Evolutionary conservation across 2,329 filamentous ascomycete genomes (phyloP).

Genomic region (Fusarium lateritium): DNA sequence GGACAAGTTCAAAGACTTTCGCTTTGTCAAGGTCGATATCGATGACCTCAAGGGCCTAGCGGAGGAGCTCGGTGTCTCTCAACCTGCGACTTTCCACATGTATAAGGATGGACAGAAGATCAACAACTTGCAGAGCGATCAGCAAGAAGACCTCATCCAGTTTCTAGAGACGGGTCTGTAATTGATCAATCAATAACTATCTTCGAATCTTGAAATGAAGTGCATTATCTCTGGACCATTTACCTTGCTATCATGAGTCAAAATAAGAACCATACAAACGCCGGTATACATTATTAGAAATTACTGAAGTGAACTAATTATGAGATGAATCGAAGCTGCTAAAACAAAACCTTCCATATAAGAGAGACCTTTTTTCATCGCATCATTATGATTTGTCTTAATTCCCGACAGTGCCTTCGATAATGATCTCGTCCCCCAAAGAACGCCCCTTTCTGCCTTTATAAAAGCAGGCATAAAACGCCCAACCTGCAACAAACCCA

Average conservation of each 20-base stretch:
- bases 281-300: too few relatives aligned
- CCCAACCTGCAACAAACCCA: conserved; percentile 3
- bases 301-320: too few relatives aligned
- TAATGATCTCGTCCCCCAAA: neutral
- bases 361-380: too few relatives aligned
- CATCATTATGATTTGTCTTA: neutral
- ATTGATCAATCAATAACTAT: neutral
- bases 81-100: conserved; percentile 28
- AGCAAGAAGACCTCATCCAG: conserved; percentile 23
- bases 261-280: too few relatives aligned
- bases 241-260: too few relatives aligned
- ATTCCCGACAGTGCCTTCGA: neutral
- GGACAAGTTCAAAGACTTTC: conserved; percentile 39
- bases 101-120: conserved; percentile 35
- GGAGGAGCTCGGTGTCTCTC: conserved; percentile 18
- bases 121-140: conserved; percentile 19
- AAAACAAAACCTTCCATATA: too few relatives aligned
- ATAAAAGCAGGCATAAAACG: conserved; percentile 10
- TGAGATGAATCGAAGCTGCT: too few relatives aligned
- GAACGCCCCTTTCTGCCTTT: neutral
- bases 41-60: conserved; percentile 26
- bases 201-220: too few relatives aligned
- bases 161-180: conserved; percentile 31
- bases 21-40: conserved; percentile 37
- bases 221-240: too few relatives aligned